Base-by-base conservation (phyloP, 805 yeast species). In the Cephaloascus fragrans region DNA sequence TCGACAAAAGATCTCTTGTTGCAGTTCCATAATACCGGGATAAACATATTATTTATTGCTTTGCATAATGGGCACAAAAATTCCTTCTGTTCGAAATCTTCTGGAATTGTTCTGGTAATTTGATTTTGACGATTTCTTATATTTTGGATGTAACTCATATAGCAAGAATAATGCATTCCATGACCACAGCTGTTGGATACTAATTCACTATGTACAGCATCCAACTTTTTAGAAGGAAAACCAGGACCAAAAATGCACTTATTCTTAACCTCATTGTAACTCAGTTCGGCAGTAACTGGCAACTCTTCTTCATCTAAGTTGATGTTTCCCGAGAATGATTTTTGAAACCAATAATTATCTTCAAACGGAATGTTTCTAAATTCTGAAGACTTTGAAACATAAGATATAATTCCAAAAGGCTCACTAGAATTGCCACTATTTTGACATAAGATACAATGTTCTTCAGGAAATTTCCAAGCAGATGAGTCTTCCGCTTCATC, bases 1-100 rank as follows among this genome's bases (percentile, higher is more conserved):
- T 46, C 37, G 3, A 38, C 31, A 32, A 66, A 47, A 5, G 51
- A 48, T 36, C 63, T 49, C 34, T 55, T 60, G 50, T 81, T 81
- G 3, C 62, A 48, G 2, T 66, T 51, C 76, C 85, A 81, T 28
- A 81, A 53, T 1, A 83, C 64, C 0, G 97, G 98, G 34, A 90
- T 61, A 53, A 90, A 87, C 42, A 82, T 70, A 52, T 90, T 90
- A 52, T 83, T 83, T 35, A 90, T 65, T 0, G 95, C 82, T 43
- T 87, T 87, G 64, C 98, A 90, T 29, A 90, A 69, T 0, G 97
- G 97, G 52, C 98, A 90, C 19, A 85, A 61, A 47, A 85, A 82
- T 50, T 89, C 95, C 5, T 77, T 75, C 41, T 75, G 75, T 20
- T 77, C 78, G 10, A 69, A 59, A 44, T 83, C 77, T 45, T 83